Evolutionary conservation across 1,284 basidiomycete species (phyloP).

Genomic region (Pseudozyma tsukubaensis): DNA sequence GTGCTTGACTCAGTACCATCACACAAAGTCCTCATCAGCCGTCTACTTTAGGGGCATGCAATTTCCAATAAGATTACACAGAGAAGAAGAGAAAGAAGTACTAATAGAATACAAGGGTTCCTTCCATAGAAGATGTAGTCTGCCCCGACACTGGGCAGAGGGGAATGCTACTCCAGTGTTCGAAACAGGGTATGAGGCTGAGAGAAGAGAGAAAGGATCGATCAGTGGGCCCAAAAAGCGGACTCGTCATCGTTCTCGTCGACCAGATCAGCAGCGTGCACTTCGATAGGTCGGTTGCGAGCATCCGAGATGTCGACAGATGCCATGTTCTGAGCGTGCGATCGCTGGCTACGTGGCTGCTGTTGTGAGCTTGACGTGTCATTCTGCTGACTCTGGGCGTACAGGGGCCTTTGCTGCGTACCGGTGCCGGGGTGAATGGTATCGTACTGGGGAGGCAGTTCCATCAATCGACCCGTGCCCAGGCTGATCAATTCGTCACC

Average conservation of each 20-base stretch:
- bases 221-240: slow-evolving; percentile 43
- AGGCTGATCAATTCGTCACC: slow-evolving; percentile 45
- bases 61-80: neutral
- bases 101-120: no score
- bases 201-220: neutral
- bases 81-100: neutral
- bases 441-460: slow-evolving; percentile 60
- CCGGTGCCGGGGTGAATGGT: slow-evolving; percentile 35
- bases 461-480: slow-evolving; percentile 32
- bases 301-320: slow-evolving; percentile 41
- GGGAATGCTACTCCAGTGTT: neutral
- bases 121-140: no score
- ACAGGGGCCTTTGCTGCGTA: slow-evolving; percentile 14
- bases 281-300: slow-evolving; percentile 19
- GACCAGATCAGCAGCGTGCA: slow-evolving; percentile 43
- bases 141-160: no score
- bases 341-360: neutral
- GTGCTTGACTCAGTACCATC: no score
- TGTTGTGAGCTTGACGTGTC: slow-evolving; percentile 1
- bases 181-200: neutral
- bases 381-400: neutral
- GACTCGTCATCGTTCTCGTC: slow-evolving; percentile 46
- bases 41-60: no score
- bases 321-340: slow-evolving; percentile 16
- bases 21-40: no score